Percentiles rank a stretch among this genome's conserved stretches.
Evolutionary conservation across 2,329 filamentous ascomycete species (phyloP).

Genomic region (Ascochyta koolunga): DNA sequence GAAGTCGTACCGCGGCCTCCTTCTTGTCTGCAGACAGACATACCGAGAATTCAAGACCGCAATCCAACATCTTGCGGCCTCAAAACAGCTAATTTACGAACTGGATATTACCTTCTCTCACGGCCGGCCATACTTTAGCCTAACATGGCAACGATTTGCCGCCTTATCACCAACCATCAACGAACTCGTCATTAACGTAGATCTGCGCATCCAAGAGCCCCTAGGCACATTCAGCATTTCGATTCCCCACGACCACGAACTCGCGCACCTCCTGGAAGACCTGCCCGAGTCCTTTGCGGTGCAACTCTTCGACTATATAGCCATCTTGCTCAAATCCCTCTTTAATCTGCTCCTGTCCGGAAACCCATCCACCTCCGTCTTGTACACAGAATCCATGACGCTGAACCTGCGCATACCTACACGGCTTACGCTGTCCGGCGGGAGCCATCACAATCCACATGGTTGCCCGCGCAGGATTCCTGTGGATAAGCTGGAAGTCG

Average conservation of each 20-base stretch:
- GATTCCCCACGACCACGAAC: conserved; percentile 33
- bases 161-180: conserved; percentile 38
- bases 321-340: conserved; percentile 37
- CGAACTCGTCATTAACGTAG: conserved; percentile 37
- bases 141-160: conserved; percentile 38
- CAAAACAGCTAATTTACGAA: conserved; percentile 34
- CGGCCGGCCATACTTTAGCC: conserved; percentile 41
- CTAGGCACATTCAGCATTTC: conserved; percentile 25
- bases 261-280: conserved; percentile 34
- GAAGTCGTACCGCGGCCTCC: conserved; percentile 35
- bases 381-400: conserved; percentile 37
- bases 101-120: conserved; percentile 39
- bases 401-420: conserved; percentile 39
- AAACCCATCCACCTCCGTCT: conserved; percentile 25
- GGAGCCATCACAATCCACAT: conserved; percentile 20
- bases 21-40: conserved; percentile 32
- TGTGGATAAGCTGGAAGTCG: conserved; percentile 28
- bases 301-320: conserved; percentile 41
- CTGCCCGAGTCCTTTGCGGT: conserved; percentile 33
- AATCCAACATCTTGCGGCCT: conserved; percentile 34
- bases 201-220: conserved; percentile 38
- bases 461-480: conserved; percentile 24
- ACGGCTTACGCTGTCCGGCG: conserved; percentile 19
- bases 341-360: conserved; percentile 32
- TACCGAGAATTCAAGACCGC: conserved; percentile 36